phyloP scores from a whole-genome alignment of 768 basidiomycete species.

The Lactarius hengduanensis region DNA sequence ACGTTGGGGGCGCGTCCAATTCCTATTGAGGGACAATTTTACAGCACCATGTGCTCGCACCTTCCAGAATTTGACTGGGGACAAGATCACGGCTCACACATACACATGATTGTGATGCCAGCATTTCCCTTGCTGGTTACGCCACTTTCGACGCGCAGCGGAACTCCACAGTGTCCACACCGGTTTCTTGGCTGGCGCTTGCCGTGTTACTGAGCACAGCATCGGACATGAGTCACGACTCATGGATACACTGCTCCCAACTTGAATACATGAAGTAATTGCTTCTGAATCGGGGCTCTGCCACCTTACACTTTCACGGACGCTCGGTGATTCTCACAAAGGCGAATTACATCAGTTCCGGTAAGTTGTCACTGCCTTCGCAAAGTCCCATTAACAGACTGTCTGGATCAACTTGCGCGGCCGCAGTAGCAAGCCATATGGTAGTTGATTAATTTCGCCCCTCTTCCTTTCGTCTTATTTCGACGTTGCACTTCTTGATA shows the following conservation, averaged over 20 bases:
- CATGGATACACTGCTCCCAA: not conserved
- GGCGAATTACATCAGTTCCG: too few species aligned
- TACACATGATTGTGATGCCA: not conserved
- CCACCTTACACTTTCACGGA: not conserved
- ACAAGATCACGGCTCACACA: not conserved
- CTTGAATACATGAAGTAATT: not conserved
- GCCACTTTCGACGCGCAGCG: not conserved
- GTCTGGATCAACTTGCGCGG: not conserved
- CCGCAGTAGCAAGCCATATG: not conserved
- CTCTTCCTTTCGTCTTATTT: not conserved
- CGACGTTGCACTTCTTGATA: not conserved
- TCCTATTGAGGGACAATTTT: not conserved
- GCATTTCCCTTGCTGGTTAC: not conserved
- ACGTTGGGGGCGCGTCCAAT: not conserved
- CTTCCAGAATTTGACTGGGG: too few species aligned
- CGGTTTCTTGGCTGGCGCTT: not conserved
- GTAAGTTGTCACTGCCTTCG: not conserved
- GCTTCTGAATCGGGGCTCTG: not conserved
- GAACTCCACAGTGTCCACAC: too few species aligned
- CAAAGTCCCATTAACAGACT: not conserved
- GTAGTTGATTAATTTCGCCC: not conserved
- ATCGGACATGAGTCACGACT: not conserved
- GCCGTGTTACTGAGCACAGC: not conserved
- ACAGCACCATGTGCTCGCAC: too few species aligned
- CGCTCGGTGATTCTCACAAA: too few species aligned